Evolutionary conservation across 2,329 filamentous ascomycete species (phyloP).

Genomic region (Coniochaeta hoffmannii): DNA sequence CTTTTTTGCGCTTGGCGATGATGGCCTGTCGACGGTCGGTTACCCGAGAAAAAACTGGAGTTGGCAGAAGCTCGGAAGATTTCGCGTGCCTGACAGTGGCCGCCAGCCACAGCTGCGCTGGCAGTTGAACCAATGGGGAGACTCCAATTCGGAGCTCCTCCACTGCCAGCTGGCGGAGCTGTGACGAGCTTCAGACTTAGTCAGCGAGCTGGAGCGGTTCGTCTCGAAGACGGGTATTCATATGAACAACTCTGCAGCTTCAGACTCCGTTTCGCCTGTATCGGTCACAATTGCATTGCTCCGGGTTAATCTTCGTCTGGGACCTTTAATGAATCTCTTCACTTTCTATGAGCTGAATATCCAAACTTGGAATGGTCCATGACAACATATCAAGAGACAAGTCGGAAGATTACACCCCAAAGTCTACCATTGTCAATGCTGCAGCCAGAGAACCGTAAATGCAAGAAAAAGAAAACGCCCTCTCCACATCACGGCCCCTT

Average conservation of each 20-base stretch:
- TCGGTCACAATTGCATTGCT: background rate
- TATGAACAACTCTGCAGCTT: too few species aligned
- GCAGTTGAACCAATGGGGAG: slow-evolving; percentile 11
- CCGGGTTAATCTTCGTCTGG: background rate
- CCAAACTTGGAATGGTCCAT: background rate
- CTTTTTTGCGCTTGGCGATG: slow-evolving; percentile 1
- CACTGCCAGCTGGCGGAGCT: slow-evolving; percentile 1
- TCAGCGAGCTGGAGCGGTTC: background rate
- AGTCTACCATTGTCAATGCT: slow-evolving; percentile 1
- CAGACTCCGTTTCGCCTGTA: too few species aligned
- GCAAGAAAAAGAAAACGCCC: background rate
- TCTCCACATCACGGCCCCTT: background rate
- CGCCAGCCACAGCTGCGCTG: slow-evolving; percentile 5
- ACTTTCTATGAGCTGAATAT: background rate
- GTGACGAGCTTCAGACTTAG: background rate
- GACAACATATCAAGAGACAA: slow-evolving; percentile 6
- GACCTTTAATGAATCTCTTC: background rate
- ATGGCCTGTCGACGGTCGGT: background rate
- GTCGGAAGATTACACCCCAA: background rate
- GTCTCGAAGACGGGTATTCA: too few species aligned
- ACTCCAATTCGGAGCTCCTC: slow-evolving; percentile 10
- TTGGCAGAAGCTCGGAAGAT: slow-evolving; percentile 22
- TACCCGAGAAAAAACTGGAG: slow-evolving; percentile 17
- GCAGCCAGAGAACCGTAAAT: background rate
- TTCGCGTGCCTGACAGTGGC: slow-evolving; percentile 16